Conservation (phyloP, 176 grass and related monocot species). For the Neostapfia colusana region DNA sequence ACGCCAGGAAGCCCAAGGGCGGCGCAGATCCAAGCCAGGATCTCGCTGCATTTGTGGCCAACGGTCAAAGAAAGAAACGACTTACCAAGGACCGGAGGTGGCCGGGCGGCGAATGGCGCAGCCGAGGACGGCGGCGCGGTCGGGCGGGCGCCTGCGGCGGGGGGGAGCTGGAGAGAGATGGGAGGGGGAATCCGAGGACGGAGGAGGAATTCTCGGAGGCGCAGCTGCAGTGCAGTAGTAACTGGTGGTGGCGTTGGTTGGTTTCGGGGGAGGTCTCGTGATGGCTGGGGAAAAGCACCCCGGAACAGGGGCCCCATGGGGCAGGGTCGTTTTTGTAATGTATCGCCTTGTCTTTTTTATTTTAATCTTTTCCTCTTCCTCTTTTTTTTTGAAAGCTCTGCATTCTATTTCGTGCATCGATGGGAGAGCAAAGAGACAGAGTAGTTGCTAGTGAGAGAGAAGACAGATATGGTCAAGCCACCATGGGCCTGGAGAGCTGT, state of each 20-base stretch:
- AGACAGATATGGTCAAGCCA: conserved; percentile 8
- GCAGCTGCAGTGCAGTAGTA: conserved; percentile 27
- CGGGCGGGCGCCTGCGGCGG: conserved; percentile 14
- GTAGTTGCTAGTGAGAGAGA: conserved; percentile 26
- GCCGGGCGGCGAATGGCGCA: conserved; percentile 11
- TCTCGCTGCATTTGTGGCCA: conserved; percentile 28
- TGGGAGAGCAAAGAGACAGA: background rate
- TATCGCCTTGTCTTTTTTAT: conserved; percentile 45
- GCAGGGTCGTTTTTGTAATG: conserved; percentile 47
- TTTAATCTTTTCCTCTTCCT: background rate
- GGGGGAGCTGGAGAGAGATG: conserved; percentile 10
- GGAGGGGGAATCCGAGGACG: conserved; percentile 47
- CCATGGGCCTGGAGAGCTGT: conserved; percentile 29
- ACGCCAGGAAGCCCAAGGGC: background rate
- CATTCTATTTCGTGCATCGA: conserved; percentile 38
- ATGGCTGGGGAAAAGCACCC: conserved; percentile 56
- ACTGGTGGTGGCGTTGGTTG: conserved; percentile 39
- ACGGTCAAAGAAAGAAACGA: conserved; percentile 15
- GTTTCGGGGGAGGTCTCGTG: conserved; percentile 40
- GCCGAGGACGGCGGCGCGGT: background rate
- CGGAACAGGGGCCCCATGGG: conserved; percentile 32
- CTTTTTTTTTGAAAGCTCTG: conserved; percentile 49
- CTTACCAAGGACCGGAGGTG: conserved; percentile 35
- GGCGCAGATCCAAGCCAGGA: conserved; percentile 46
- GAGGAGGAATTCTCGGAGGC: conserved; percentile 31